Conservation (phyloP, 2,329 filamentous ascomycete species). For the Fusarium sacchari region DNA sequence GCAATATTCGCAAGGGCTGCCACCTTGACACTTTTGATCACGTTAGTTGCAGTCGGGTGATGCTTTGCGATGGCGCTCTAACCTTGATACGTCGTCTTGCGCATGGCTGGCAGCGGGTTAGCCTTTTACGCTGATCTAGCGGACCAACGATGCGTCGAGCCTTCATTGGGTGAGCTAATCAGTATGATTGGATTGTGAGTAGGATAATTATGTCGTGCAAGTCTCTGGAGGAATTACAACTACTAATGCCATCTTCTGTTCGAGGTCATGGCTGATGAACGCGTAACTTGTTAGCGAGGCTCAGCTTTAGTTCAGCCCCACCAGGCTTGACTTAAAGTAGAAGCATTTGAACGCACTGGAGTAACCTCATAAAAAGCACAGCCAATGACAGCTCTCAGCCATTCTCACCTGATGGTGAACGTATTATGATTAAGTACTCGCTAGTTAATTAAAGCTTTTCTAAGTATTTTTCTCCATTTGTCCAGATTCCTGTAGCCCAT, state of each 20-base stretch:
- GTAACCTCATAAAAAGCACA: background rate
- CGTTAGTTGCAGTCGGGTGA: background rate
- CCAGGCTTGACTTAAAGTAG: slow-evolving; percentile 1
- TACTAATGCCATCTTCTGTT: fast-evolving
- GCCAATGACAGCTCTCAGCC: background rate
- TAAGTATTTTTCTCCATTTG: background rate
- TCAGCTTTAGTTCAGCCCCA: background rate
- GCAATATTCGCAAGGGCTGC: slow-evolving; percentile 42
- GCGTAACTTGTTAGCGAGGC: background rate
- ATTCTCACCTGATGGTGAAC: no score
- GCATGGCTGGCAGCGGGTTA: slow-evolving; percentile 42
- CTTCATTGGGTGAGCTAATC: background rate
- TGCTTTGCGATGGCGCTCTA: background rate
- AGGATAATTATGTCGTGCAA: no score
- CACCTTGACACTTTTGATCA: slow-evolving; percentile 38
- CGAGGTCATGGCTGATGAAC: background rate
- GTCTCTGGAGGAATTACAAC: fast-evolving
- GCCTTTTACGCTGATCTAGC: slow-evolving; percentile 40
- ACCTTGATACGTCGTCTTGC: slow-evolving; percentile 44
- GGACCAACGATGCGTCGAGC: slow-evolving; percentile 37
- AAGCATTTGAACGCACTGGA: slow-evolving; percentile 22
- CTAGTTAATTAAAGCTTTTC: background rate
- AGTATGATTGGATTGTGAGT: fast-evolving
- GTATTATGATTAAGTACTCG: background rate
- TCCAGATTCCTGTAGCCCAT: no score